Evolutionary conservation across 139 green algal genomes (phyloP), one percentile per base, ranked within the genome.

Genomic region (Chlorella sorokiniana): DNA sequence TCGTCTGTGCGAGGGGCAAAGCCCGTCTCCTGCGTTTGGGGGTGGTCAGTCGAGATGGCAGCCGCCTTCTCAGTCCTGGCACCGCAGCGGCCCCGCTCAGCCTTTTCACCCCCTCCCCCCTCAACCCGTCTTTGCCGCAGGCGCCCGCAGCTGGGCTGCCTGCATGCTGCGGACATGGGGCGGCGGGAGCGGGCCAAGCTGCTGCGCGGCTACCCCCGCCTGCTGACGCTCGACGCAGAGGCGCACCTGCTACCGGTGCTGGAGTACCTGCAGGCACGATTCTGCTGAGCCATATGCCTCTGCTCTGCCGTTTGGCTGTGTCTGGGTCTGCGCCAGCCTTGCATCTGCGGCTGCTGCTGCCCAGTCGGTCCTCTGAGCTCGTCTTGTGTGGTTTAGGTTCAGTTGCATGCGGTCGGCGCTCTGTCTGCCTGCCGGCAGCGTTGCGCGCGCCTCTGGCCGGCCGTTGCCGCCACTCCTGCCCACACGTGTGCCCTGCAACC

Each of bases 261-360:
- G 42, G 83, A 61, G 41, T 85, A 87, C 44, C 70, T 87, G 41
- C 78, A 83, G 65, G 78, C 45, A 29, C 25, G 54, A n/a, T n/a
- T n/a, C n/a, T n/a, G n/a, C n/a, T n/a, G n/a, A n/a, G n/a, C n/a
- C n/a, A n/a, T n/a, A n/a, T n/a, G n/a, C n/a, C n/a, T n/a, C n/a
- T n/a, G n/a, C n/a, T n/a, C n/a, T n/a, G n/a, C n/a, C n/a, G n/a
- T n/a, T n/a, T n/a, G n/a, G n/a, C n/a, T n/a, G n/a, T n/a, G n/a
- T n/a, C n/a, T n/a, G n/a, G n/a, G n/a, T n/a, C n/a, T n/a, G n/a
- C n/a, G n/a, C n/a, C n/a, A n/a, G n/a, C n/a, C n/a, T n/a, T n/a
- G n/a, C n/a, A n/a, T n/a, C n/a, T n/a, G n/a, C n/a, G n/a, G n/a
- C n/a, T n/a, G n/a, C n/a, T n/a, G n/a, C n/a, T n/a, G n/a, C n/a